Conservation (phyloP, 169 alveolate species). For the Ichthyophthirius multifiliis region DNA sequence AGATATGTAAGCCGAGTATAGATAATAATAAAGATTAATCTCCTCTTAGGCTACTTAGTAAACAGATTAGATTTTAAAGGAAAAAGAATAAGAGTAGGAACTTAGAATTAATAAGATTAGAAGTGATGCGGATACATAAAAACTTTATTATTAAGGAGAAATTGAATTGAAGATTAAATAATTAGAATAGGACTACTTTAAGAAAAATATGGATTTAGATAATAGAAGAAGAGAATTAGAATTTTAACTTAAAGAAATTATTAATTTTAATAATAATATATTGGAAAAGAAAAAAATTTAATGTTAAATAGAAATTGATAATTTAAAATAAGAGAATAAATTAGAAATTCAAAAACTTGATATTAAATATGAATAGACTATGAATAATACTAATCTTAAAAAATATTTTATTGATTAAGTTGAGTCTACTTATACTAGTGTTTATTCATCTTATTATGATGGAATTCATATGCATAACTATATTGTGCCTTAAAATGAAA, state of each 20-base stretch:
- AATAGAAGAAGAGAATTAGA: no score
- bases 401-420: not conserved
- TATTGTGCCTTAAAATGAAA: no score
- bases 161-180: not conserved
- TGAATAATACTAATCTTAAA: not conserved
- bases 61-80: not conserved
- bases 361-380: not conserved
- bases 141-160: not conserved
- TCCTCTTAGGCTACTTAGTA: not conserved
- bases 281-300: not conserved
- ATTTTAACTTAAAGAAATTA: not conserved
- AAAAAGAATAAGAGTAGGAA: not conserved
- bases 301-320: not conserved
- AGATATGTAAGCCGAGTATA: conserved; percentile 2
- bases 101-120: not conserved
- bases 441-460: no score
- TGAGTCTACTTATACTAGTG: no score
- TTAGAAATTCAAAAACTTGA: not conserved
- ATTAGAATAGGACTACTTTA: not conserved
- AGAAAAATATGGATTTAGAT: no score
- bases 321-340: not conserved
- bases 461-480: no score
- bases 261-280: not conserved
- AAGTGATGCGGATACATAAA: not conserved
- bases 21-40: not conserved